Evolutionary conservation across 352 stramenopile genomes (phyloP).

Genomic region (Thraustochytrium striatum): DNA sequence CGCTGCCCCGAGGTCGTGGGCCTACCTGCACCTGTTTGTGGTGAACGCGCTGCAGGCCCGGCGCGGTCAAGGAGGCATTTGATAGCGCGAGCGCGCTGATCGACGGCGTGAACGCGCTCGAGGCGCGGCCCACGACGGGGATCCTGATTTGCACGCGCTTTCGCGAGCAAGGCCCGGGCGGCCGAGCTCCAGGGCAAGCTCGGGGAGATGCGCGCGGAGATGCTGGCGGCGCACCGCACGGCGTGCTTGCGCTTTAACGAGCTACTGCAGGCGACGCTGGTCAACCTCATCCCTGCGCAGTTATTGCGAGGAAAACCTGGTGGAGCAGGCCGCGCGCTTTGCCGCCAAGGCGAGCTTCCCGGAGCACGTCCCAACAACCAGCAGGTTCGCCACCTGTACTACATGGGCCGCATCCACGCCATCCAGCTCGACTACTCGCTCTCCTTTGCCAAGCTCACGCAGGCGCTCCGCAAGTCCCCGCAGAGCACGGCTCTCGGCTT

Average conservation of each 20-base stretch:
- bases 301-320: conserved; percentile 78
- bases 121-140: conserved; percentile 29
- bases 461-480: conserved; percentile 92
- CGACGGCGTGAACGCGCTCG: background rate
- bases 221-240: conserved; percentile 45
- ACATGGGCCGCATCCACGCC: conserved; percentile 89
- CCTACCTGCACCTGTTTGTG: conserved; percentile 27
- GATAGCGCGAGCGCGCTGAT: background rate
- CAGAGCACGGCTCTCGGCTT: conserved; percentile 90
- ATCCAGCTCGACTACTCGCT: conserved; percentile 95
- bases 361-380: conserved; percentile 90
- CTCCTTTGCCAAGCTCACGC: conserved; percentile 80
- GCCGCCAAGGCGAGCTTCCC: conserved; percentile 79
- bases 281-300: conserved; percentile 84
- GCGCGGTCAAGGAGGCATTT: conserved; percentile 14
- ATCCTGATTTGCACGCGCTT: conserved; percentile 15
- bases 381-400: conserved; percentile 95
- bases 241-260: conserved; percentile 44
- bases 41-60: conserved; percentile 25
- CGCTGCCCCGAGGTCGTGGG: conserved; percentile 32
- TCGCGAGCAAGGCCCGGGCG: conserved; percentile 15
- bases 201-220: background rate
- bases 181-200: conserved; percentile 39
- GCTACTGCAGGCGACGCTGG: conserved; percentile 63
- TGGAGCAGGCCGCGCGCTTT: conserved; percentile 86